Evolutionary conservation across 169 alveolate genomes (phyloP), one percentile per base, ranked within the genome.

Genomic region (Babesia gibsoni): DNA sequence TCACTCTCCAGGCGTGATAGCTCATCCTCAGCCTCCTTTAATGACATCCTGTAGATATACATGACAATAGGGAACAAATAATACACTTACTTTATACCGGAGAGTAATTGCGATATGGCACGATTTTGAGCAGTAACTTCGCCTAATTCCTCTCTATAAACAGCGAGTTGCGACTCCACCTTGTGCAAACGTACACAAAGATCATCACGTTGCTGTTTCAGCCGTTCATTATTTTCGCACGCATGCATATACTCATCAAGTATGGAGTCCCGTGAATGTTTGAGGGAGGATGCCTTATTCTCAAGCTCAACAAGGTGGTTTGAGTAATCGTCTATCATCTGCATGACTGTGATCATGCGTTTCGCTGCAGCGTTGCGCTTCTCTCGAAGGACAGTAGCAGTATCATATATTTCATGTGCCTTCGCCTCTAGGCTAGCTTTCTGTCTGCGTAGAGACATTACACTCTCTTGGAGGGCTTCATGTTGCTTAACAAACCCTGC

Each of bases 311-410:
- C 30, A 18, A 45, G 52, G 45, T 66, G 70, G 23, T 27, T 30
- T 5, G 45, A 23, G 39, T 75, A 75, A 18, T 75, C 80, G 25
- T 65, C 70, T 36, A 75, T 23, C 54, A 75, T 25, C 49, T 75
- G 84, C 30, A 49, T 5, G 30, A 59, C 66, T 20, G 63, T 61
- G 18, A 75, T 53, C 10, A 75, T 53, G 29, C 48, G 52, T 16
- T 66, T 65, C n/a, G 80, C 57, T 14, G 49, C 32, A 8, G 58
- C 73, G 23, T 37, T 52, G 7, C 75, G 66, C 64, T 67, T 67
- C 49, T 61, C 61, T 9, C 33, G 36, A 16, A 68, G 53, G 16
- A 29, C 42, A 5, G 61, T 2, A 12, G 16, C 30, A n/a, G 22
- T 78, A 6, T 52, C 74, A 1, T 30, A 20, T 42, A 78, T 27